phyloP scores from a whole-genome alignment of 192 early-diverging fungal species.

The Entophlyctis luteolus region DNA sequence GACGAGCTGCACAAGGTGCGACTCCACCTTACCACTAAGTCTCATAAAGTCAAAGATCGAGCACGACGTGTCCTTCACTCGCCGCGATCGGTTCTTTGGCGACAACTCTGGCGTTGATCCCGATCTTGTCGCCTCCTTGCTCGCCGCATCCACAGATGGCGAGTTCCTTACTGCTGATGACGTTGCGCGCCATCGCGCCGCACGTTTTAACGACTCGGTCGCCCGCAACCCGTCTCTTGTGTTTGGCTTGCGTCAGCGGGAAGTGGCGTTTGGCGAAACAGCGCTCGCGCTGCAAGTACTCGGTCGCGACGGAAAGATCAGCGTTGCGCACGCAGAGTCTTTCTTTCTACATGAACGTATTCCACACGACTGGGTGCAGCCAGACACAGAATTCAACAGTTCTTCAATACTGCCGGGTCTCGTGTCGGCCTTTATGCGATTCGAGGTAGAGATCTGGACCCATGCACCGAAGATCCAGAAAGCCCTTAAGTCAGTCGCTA shows the following conservation, averaged over 20 bases:
- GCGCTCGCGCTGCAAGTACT: background rate
- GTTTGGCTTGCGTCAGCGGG: background rate
- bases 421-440: background rate
- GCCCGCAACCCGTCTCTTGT: conserved; percentile 17
- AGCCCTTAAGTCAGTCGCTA: background rate
- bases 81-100: conserved; percentile 31
- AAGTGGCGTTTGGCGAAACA: background rate
- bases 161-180: conserved; percentile 20
- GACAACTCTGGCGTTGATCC: conserved; percentile 18
- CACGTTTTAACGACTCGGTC: conserved; percentile 28
- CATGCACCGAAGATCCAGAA: no score
- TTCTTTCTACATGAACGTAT: conserved; percentile 13
- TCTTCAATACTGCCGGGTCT: background rate
- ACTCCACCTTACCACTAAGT: background rate
- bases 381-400: background rate
- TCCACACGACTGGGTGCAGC: background rate
- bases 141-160: conserved; percentile 23
- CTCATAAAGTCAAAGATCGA: conserved; percentile 20
- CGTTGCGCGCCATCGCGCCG: conserved; percentile 20
- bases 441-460: background rate
- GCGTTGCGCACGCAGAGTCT: background rate
- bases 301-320: conserved; percentile 3
- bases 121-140: conserved; percentile 15
- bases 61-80: conserved; percentile 36
- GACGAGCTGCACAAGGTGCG: background rate